Conservation (phyloP, 1,139 yeast species). For the Yamadazyma buinensis region DNA sequence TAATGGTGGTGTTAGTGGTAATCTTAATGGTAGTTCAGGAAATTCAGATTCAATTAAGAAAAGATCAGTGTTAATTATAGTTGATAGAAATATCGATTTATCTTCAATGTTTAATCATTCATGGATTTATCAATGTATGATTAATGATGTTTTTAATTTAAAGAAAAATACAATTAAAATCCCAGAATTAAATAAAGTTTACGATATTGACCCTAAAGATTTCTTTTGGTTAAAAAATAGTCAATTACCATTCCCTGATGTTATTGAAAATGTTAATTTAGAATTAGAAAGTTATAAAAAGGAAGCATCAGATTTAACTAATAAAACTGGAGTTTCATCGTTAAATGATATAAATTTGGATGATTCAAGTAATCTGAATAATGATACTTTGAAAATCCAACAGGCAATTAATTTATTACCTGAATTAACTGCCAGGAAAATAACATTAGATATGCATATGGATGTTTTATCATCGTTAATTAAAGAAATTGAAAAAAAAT, state of each 20-base stretch:
- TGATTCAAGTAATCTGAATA: slow-evolving; percentile 23
- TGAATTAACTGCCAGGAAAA: slow-evolving; percentile 83
- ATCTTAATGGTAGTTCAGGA: no score
- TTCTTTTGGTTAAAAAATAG: slow-evolving; percentile 87
- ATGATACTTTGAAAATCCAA: slow-evolving; percentile 72
- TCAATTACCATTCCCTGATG: slow-evolving; percentile 93
- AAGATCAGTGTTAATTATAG: slow-evolving; percentile 72
- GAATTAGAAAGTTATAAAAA: slow-evolving; percentile 78
- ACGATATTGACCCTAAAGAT: slow-evolving; percentile 89
- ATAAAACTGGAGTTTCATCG: slow-evolving; percentile 68
- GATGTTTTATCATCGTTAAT: slow-evolving; percentile 84
- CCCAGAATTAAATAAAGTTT: slow-evolving; percentile 47
- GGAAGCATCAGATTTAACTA: slow-evolving; percentile 84
- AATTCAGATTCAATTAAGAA: slow-evolving; percentile 25
- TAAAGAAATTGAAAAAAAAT: slow-evolving; percentile 78
- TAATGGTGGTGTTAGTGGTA: no score
- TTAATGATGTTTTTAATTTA: slow-evolving; percentile 83
- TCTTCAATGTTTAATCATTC: slow-evolving; percentile 95
- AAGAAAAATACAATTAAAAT: slow-evolving; percentile 65
- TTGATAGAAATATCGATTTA: slow-evolving; percentile 87
- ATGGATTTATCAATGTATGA: slow-evolving; percentile 97
- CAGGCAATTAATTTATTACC: slow-evolving; percentile 92
- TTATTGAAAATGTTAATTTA: slow-evolving; percentile 89
- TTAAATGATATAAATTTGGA: slow-evolving; percentile 61
- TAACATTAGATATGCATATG: slow-evolving; percentile 94